These are phyloP conservation scores for Mrakia frigida DNA, from an alignment of 768 basidiomycete genomes.

Conservation along the genomic window DNA sequence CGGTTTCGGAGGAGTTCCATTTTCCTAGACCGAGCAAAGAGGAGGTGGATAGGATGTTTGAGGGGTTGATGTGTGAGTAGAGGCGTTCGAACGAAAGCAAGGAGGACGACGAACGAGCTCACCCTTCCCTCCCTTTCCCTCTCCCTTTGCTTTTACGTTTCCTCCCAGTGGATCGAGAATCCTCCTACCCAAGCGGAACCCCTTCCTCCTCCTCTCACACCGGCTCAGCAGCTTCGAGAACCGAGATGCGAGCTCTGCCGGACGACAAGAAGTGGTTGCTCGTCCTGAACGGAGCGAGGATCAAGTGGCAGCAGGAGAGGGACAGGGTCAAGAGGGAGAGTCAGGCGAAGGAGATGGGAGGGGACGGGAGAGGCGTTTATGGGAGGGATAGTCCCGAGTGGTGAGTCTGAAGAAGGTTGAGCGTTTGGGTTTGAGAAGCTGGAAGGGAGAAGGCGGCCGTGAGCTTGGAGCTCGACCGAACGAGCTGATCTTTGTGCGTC, in stretches of 20 bases:
- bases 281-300: conserved; percentile 73
- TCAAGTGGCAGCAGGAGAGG: conserved; percentile 68
- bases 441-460: background rate
- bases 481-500: background rate
- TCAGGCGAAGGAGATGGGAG: conserved; percentile 42
- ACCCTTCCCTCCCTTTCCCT: conserved; percentile 17
- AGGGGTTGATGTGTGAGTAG: conserved; percentile 55
- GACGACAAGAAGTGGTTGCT: conserved; percentile 84
- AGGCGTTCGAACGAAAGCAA: conserved; percentile 57
- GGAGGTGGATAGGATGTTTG: conserved; percentile 75
- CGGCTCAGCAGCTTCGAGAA: background rate
- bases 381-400: conserved; percentile 72
- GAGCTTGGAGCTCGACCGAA: background rate
- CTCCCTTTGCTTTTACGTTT: conserved; percentile 25
- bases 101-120: conserved; percentile 36
- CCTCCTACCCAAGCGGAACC: conserved; percentile 48
- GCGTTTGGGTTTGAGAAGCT: background rate
- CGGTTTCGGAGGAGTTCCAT: conserved; percentile 51
- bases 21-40: conserved; percentile 73
- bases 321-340: conserved; percentile 48
- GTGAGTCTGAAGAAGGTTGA: conserved; percentile 37
- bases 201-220: background rate
- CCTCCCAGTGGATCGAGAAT: conserved; percentile 49
- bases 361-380: conserved; percentile 50
- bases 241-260: conserved; percentile 19